Evolutionary conservation across 306 rosid genomes (phyloP).

Genomic region (Mimosa bimucronata): DNA sequence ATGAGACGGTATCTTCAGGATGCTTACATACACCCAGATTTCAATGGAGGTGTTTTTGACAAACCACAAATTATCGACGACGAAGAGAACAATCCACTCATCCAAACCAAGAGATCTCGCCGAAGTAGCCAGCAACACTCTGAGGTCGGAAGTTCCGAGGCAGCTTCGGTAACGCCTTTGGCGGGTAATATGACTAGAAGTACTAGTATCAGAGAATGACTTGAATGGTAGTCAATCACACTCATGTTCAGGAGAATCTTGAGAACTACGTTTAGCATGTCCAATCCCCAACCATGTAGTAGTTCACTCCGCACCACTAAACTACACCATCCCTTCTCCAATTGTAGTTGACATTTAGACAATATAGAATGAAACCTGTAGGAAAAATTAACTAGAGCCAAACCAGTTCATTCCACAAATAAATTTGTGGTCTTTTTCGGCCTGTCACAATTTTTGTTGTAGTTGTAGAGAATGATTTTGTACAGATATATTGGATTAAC

Average conservation of each 20-base stretch:
- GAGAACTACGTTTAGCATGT: not conserved
- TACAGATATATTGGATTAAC: not conserved
- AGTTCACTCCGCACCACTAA: not conserved
- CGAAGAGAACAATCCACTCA: slow-evolving; percentile 81
- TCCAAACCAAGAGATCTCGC: slow-evolving; percentile 68
- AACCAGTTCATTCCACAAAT: not conserved
- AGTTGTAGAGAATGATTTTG: not conserved
- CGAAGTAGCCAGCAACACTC: slow-evolving; percentile 56
- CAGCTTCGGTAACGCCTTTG: not conserved
- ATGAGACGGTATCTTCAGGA: slow-evolving; percentile 69
- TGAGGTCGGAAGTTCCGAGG: slow-evolving; percentile 30
- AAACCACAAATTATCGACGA: slow-evolving; percentile 51
- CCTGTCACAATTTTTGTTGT: not conserved
- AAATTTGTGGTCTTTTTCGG: not conserved
- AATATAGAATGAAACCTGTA: not conserved
- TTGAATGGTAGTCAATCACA: not conserved
- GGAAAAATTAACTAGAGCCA: too few relatives aligned
- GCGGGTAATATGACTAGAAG: not conserved
- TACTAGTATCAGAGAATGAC: not conserved
- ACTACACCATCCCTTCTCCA: not conserved
- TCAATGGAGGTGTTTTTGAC: slow-evolving; percentile 47
- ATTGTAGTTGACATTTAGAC: not conserved
- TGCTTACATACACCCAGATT: slow-evolving; percentile 78
- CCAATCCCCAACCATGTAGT: not conserved
- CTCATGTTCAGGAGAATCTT: not conserved